Conservation (phyloP, 2,329 filamentous ascomycete species). For the Cordyceps fumosorosea region DNA sequence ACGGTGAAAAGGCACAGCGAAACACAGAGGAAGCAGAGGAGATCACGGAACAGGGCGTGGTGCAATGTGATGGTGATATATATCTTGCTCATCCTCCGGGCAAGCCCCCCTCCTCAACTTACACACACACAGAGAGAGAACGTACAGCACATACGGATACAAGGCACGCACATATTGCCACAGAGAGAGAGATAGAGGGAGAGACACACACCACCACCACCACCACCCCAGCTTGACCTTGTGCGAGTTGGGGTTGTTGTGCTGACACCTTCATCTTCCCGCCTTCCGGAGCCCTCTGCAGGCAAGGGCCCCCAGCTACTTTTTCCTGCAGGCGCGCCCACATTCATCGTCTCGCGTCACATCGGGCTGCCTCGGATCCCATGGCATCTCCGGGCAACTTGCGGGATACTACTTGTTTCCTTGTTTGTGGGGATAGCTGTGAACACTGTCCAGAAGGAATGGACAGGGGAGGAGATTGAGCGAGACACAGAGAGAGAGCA, state of each 20-base stretch:
- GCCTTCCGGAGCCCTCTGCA: neutral
- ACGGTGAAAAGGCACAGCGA: neutral
- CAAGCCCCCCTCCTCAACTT: neutral
- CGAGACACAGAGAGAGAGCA: neutral
- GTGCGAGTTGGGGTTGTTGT: neutral
- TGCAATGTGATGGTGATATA: neutral
- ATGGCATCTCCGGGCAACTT: neutral
- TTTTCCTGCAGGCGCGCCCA: constrained; percentile 10
- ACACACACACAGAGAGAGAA: neutral
- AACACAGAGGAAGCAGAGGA: neutral
- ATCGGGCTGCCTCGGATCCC: neutral
- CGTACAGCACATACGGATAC: too few relatives aligned
- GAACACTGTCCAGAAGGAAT: neutral
- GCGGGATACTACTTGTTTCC: neutral
- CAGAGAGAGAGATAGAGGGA: too few relatives aligned
- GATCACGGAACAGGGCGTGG: neutral
- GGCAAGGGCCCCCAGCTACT: neutral
- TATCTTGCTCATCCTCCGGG: neutral
- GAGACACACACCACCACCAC: too few relatives aligned
- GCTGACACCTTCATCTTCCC: neutral
- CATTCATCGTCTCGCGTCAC: neutral
- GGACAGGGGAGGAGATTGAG: neutral
- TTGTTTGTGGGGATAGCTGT: neutral
- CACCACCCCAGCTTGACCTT: too few relatives aligned
- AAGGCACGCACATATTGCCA: too few relatives aligned